A percentile compares a stretch with the other conserved stretches of the same genome.
Conservation (phyloP, 306 rosid genomes). For the Hippophae rhamnoides region DNA sequence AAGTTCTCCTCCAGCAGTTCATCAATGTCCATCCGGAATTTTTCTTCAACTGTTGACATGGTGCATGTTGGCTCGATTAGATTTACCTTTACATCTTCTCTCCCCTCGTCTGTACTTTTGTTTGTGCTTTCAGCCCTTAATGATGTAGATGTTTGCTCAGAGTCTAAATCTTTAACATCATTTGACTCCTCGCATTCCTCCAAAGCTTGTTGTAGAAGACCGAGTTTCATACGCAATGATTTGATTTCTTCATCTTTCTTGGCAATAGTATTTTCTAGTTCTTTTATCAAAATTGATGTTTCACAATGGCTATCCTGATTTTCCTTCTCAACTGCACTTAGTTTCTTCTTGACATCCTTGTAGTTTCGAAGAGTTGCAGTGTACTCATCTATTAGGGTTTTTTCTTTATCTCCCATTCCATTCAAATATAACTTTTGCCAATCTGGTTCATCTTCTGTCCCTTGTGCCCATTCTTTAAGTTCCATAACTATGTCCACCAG, state of each 20-base stretch:
- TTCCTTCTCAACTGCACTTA: constrained; percentile 50
- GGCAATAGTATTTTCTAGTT: constrained; percentile 49
- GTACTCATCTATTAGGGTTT: constrained; percentile 56
- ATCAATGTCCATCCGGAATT: constrained; percentile 56
- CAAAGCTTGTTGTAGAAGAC: constrained; percentile 44
- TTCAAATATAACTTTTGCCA: constrained; percentile 55
- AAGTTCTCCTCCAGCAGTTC: constrained; percentile 85
- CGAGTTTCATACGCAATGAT: constrained; percentile 53
- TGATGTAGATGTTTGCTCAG: constrained; percentile 3
- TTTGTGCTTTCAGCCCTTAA: not conserved
- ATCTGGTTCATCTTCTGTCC: constrained; percentile 58
- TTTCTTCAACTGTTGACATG: constrained; percentile 54
- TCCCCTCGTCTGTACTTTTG: constrained; percentile 1
- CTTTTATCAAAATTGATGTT: constrained; percentile 43
- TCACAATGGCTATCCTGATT: constrained; percentile 28
- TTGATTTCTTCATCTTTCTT: constrained; percentile 76
- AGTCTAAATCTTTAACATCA: constrained; percentile 19
- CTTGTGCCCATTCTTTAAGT: constrained; percentile 14
- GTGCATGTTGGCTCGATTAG: constrained; percentile 22
- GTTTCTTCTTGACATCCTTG: constrained; percentile 71
- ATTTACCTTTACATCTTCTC: constrained; percentile 24
- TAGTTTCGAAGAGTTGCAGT: constrained; percentile 72
- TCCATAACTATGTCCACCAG: constrained; percentile 24
- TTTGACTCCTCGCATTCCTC: constrained; percentile 31
- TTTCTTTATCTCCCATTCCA: constrained; percentile 70